These are phyloP conservation scores for Clitoria ternatea DNA, from an alignment of 306 rosid genomes.

Conservation along the genomic window DNA sequence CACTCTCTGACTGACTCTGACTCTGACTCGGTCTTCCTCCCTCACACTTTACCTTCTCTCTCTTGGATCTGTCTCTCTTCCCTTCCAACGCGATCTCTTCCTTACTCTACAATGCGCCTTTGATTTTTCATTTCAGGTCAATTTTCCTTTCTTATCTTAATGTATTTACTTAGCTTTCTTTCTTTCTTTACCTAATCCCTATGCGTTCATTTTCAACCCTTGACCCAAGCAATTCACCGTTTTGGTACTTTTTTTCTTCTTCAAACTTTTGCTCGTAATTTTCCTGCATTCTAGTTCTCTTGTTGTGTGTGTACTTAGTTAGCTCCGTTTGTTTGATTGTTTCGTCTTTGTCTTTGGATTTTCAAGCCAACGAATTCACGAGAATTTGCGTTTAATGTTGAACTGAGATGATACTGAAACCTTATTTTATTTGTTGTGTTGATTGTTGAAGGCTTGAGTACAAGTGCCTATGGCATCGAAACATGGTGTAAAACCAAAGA, in stretches of 20 bases:
- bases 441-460: constrained; percentile 47
- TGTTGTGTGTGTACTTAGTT: not conserved
- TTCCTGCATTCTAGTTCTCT: not conserved
- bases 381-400: not conserved
- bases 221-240: not conserved
- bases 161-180: not conserved
- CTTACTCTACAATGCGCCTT: constrained; percentile 40
- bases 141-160: constrained; percentile 22
- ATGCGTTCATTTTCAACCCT: not conserved
- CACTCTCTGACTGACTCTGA: constrained; percentile 16
- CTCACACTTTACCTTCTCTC: constrained; percentile 30
- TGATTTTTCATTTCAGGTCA: constrained; percentile 50
- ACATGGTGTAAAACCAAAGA: constrained; percentile 53
- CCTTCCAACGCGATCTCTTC: constrained; percentile 40
- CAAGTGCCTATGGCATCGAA: constrained; percentile 66
- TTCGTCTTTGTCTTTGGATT: not conserved
- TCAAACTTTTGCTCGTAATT: too few species aligned
- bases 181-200: constrained; percentile 11
- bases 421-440: not conserved
- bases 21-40: not conserved
- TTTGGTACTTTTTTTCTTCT: not conserved
- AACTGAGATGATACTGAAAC: constrained; percentile 9
- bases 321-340: not conserved
- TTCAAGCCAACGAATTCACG: not conserved
- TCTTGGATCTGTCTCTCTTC: constrained; percentile 53